Percentiles rank a stretch among this genome's conserved stretches.
These are phyloP conservation scores for Fusarium sp. DNA, from an alignment of 2,329 filamentous ascomycete genomes.

Conservation along the genomic window DNA sequence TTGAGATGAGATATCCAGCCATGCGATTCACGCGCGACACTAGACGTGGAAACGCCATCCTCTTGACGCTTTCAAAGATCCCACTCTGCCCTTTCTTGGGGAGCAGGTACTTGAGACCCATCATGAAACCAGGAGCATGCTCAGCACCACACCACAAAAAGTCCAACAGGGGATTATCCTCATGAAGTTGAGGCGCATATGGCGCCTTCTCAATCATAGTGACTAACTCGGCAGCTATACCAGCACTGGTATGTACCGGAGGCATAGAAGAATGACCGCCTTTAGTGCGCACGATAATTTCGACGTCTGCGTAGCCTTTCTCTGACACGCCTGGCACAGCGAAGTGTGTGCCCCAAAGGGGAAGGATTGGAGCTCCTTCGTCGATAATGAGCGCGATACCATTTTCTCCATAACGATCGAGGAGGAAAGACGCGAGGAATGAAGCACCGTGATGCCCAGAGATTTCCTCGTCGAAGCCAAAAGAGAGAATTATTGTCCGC, in stretches of 20 bases:
- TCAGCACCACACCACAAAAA: neutral
- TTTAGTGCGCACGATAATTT: neutral
- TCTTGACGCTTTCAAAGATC: rapidly evolving
- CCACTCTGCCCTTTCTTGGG: neutral
- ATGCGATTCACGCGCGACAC: neutral
- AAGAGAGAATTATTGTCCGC: neutral
- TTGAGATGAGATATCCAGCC: neutral
- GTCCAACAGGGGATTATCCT: neutral
- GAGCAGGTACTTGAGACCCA: neutral
- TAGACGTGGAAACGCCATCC: neutral
- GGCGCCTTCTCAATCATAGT: neutral
- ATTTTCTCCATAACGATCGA: neutral
- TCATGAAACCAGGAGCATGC: neutral
- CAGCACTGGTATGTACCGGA: neutral
- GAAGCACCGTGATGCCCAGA: neutral
- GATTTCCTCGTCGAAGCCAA: neutral
- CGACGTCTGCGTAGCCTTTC: neutral
- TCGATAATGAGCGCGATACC: neutral
- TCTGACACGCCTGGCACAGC: neutral
- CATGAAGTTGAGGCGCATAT: neutral
- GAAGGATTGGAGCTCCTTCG: neutral
- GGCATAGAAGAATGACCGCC: neutral
- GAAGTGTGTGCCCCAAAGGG: neutral
- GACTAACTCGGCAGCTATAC: neutral
- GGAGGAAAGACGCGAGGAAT: neutral